Conservation (phyloP, 768 basidiomycete genomes). For the Brasilioporus rufonigricans region DNA sequence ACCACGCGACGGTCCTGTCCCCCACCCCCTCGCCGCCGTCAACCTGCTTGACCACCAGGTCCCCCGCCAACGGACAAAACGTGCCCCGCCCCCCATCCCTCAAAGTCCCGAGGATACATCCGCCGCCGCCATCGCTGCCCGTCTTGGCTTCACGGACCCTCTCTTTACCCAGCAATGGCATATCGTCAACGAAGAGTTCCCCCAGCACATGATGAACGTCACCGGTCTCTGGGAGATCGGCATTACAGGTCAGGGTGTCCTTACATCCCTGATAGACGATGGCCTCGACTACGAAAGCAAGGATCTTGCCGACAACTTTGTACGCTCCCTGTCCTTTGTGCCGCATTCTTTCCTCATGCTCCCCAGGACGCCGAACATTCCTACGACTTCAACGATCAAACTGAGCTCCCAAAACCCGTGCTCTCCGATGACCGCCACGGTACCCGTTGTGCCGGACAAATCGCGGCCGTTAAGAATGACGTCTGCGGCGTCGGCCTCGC, state of each 20-base stretch:
- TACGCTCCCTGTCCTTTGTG: slow-evolving; percentile 40
- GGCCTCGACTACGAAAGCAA: slow-evolving; percentile 88
- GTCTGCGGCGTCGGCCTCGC: slow-evolving; percentile 95
- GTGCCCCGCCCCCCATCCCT: slow-evolving; percentile 62
- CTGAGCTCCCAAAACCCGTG: slow-evolving; percentile 79
- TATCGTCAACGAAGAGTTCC: slow-evolving; percentile 81
- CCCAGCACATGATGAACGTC: slow-evolving; percentile 89
- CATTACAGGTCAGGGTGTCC: slow-evolving; percentile 81
- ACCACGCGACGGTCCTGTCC: slow-evolving; percentile 39
- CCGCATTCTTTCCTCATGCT: not conserved
- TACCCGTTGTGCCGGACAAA: slow-evolving; percentile 96
- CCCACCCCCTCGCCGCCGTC: slow-evolving; percentile 53
- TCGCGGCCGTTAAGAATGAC: slow-evolving; percentile 89
- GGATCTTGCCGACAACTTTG: slow-evolving; percentile 90
- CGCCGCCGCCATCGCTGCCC: slow-evolving; percentile 49
- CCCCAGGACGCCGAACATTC: slow-evolving; percentile 80
- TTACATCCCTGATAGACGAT: slow-evolving; percentile 90
- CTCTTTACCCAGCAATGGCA: slow-evolving; percentile 91
- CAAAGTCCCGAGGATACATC: slow-evolving; percentile 26
- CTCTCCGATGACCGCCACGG: slow-evolving; percentile 94
- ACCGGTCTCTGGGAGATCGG: slow-evolving; percentile 90
- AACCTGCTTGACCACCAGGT: slow-evolving; percentile 59
- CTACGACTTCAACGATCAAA: slow-evolving; percentile 96
- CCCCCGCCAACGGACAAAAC: slow-evolving; percentile 67
- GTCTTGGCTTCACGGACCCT: slow-evolving; percentile 76